phyloP scores from a whole-genome alignment of 768 basidiomycete species.

The Sistotremastrum niveocremeum region DNA sequence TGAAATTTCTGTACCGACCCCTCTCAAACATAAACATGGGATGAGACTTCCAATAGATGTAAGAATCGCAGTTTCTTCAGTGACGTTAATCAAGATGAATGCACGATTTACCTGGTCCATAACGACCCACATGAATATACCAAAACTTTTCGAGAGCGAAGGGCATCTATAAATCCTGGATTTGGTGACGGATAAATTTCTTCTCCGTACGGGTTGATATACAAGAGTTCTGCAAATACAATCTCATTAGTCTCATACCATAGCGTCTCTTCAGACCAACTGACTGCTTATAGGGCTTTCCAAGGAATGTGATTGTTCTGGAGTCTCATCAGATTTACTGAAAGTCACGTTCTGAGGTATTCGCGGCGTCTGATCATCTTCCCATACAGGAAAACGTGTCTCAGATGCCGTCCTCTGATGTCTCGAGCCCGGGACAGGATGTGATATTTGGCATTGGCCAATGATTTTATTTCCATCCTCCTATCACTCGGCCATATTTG shows the following conservation, averaged over 20 bases:
- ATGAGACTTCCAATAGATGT: constrained; percentile 43
- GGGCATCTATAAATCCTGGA: constrained; percentile 54
- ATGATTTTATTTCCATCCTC: constrained; percentile 66
- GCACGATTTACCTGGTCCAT: constrained; percentile 64
- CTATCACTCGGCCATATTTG: constrained; percentile 20
- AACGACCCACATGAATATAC: constrained; percentile 91
- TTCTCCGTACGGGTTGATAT: constrained; percentile 84
- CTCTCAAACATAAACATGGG: constrained; percentile 80
- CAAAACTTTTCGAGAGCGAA: constrained; percentile 49
- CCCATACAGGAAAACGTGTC: constrained; percentile 17
- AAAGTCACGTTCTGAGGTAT: constrained; percentile 53
- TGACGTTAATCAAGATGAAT: not conserved
- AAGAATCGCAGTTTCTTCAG: not conserved
- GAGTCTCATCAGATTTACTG: constrained; percentile 27
- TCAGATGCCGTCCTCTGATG: constrained; percentile 5
- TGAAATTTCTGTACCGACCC: constrained; percentile 67
- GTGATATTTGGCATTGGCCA: constrained; percentile 90
- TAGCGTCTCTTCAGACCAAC: too few species aligned
- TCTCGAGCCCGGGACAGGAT: constrained; percentile 40
- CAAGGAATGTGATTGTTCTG: constrained; percentile 42
- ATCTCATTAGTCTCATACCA: not conserved
- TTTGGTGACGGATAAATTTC: constrained; percentile 89
- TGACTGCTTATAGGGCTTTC: constrained; percentile 49
- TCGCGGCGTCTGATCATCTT: constrained; percentile 15
- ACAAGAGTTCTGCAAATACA: constrained; percentile 47